These are phyloP conservation scores for Apiospora koreana DNA, from an alignment of 2,329 filamentous ascomycete species.

Conservation along the genomic window DNA sequence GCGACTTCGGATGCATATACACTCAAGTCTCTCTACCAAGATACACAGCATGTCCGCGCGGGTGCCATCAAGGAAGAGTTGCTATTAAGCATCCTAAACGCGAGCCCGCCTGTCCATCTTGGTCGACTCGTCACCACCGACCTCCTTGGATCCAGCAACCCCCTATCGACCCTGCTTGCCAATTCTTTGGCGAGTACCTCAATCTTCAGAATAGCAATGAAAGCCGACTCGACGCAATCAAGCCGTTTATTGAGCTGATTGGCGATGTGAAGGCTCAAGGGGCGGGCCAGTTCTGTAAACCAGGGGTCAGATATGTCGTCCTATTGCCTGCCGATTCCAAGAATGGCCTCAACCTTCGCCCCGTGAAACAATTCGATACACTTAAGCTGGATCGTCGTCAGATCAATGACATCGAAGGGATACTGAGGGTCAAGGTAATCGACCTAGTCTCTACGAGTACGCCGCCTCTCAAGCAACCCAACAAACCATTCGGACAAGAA, in stretches of 20 bases:
- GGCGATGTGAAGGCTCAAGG: background rate
- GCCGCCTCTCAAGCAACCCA: no score
- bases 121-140: background rate
- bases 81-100: background rate
- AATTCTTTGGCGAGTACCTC: background rate
- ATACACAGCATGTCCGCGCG: no score
- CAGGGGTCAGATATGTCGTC: background rate
- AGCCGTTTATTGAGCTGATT: background rate
- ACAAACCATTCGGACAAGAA: no score
- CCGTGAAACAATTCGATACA: background rate
- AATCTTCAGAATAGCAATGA: background rate
- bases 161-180: background rate
- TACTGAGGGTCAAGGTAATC: no score
- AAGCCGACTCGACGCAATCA: background rate
- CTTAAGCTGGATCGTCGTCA: no score
- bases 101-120: background rate
- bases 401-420: no score
- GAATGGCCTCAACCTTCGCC: background rate
- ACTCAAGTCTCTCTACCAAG: background rate
- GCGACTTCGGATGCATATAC: background rate
- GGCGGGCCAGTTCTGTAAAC: background rate
- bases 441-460: no score
- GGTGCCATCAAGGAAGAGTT: background rate
- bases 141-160: background rate
- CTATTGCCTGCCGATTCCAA: background rate